Evolutionary conservation across 2,329 filamentous ascomycete species (phyloP).

Genomic region (Neonectria punicea): DNA sequence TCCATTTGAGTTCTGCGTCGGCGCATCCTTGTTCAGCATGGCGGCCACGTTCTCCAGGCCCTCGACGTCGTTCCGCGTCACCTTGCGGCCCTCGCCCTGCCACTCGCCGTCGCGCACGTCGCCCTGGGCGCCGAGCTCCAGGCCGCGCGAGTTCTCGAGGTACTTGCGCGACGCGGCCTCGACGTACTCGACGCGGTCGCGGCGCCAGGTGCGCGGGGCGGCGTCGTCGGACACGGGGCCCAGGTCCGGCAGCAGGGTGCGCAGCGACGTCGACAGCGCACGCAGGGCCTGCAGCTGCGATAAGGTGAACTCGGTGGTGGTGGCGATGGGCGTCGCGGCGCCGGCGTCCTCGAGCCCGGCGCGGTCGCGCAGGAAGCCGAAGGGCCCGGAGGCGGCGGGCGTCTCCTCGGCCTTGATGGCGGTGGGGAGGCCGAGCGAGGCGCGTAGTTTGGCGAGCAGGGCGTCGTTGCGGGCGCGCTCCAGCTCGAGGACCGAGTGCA

Average conservation of each 20-base stretch:
- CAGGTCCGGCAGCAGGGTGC: constrained; percentile 74
- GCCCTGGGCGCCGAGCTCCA: constrained; percentile 71
- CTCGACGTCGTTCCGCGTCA: constrained; percentile 65
- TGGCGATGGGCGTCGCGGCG: constrained; percentile 68
- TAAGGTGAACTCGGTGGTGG: constrained; percentile 81
- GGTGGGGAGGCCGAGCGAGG: constrained; percentile 48
- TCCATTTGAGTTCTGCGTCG: constrained; percentile 6
- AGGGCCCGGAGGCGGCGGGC: constrained; percentile 41
- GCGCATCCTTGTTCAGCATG: constrained; percentile 50
- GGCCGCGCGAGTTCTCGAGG: constrained; percentile 74
- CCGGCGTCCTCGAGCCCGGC: constrained; percentile 62
- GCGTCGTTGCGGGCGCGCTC: constrained; percentile 79
- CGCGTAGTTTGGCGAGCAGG: constrained; percentile 72
- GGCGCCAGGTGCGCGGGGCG: constrained; percentile 67
- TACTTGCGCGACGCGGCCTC: constrained; percentile 82
- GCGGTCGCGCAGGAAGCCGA: constrained; percentile 68
- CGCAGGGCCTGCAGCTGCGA: constrained; percentile 86
- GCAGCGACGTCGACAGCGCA: constrained; percentile 68
- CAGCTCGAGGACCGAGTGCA: constrained; percentile 75
- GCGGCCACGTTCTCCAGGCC: constrained; percentile 63
- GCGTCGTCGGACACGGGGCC: constrained; percentile 40
- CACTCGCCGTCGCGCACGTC: constrained; percentile 73
- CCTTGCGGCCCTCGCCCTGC: constrained; percentile 64
- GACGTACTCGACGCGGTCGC: constrained; percentile 83
- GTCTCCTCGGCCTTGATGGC: constrained; percentile 42